Evolutionary conservation across 2,329 filamentous ascomycete genomes (phyloP).

Genomic region (Chrysosporium queenslandicum): DNA sequence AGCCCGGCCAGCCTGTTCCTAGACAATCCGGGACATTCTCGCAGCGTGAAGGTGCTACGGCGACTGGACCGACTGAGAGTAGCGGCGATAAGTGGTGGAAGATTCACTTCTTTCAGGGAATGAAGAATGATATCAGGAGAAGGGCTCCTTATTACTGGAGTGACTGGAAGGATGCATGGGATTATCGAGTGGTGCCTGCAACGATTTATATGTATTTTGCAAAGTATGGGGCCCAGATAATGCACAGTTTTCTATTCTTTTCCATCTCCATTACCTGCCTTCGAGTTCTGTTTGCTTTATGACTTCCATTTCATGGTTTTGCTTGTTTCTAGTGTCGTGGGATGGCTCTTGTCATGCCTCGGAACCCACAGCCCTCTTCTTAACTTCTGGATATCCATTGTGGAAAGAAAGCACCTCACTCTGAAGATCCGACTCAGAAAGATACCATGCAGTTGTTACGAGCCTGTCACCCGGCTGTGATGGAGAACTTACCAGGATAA

Average conservation of each 20-base stretch:
- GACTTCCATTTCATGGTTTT: too few species aligned
- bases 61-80: slow-evolving; percentile 7
- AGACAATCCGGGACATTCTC: background rate
- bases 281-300: background rate
- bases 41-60: background rate
- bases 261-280: slow-evolving; percentile 1
- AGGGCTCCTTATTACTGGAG: slow-evolving; percentile 67
- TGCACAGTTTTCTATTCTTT: slow-evolving; percentile 9
- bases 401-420: too few species aligned
- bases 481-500: slow-evolving; percentile 14
- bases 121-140: slow-evolving; percentile 66
- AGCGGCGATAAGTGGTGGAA: slow-evolving; percentile 60
- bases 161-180: slow-evolving; percentile 81
- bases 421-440: too few species aligned
- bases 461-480: background rate
- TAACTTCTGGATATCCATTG: too few species aligned
- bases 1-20: background rate
- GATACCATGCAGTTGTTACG: too few species aligned
- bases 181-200: slow-evolving; percentile 77
- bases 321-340: too few species aligned
- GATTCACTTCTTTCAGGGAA: slow-evolving; percentile 64
- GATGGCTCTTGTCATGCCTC: background rate
- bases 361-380: too few species aligned
- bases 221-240: slow-evolving; percentile 52
- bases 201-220: slow-evolving; percentile 94